Conservation (phyloP, 169 alveolate species). For the Babesia bigemina region DNA sequence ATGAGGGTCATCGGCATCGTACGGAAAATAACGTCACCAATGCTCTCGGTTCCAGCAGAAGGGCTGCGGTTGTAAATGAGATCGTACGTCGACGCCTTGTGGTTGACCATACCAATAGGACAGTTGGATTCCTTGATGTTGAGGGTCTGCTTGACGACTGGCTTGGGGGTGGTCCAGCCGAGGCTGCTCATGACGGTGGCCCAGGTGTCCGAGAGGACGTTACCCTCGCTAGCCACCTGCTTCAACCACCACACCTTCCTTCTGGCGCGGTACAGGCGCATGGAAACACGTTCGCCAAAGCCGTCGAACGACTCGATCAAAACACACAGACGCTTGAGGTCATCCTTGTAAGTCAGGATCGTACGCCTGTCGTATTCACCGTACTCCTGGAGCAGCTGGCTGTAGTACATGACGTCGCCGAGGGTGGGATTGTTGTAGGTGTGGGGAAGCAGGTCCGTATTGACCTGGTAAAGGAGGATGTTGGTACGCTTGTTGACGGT, state of each 20-base stretch:
- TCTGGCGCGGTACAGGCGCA: conserved; percentile 44
- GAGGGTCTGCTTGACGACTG: conserved; percentile 7
- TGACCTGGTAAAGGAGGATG: conserved; percentile 23
- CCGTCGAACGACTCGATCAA: conserved; percentile 51
- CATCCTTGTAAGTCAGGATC: conserved; percentile 52
- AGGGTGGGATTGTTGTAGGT: conserved; percentile 22
- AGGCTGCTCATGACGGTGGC: not conserved
- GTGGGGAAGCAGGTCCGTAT: not conserved
- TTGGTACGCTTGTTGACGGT: conserved; percentile 25
- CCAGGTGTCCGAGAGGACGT: conserved; percentile 14
- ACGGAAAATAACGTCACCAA: conserved; percentile 41
- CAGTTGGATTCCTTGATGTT: conserved; percentile 41
- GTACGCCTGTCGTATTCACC: conserved; percentile 24
- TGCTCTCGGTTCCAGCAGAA: not conserved
- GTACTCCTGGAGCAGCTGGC: conserved; percentile 37
- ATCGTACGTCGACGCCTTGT: conserved; percentile 20
- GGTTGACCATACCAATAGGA: conserved; percentile 30
- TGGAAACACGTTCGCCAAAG: conserved; percentile 24
- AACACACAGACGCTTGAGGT: conserved; percentile 30
- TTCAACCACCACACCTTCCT: conserved; percentile 61
- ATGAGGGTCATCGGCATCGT: conserved; percentile 11
- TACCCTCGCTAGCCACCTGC: conserved; percentile 22
- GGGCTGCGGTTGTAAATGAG: conserved; percentile 23
- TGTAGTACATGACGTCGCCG: conserved; percentile 48
- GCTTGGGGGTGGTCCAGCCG: not conserved